Evolutionary conservation across 2,329 filamentous ascomycete genomes (phyloP).

Genomic region (Apiospora arundinis): DNA sequence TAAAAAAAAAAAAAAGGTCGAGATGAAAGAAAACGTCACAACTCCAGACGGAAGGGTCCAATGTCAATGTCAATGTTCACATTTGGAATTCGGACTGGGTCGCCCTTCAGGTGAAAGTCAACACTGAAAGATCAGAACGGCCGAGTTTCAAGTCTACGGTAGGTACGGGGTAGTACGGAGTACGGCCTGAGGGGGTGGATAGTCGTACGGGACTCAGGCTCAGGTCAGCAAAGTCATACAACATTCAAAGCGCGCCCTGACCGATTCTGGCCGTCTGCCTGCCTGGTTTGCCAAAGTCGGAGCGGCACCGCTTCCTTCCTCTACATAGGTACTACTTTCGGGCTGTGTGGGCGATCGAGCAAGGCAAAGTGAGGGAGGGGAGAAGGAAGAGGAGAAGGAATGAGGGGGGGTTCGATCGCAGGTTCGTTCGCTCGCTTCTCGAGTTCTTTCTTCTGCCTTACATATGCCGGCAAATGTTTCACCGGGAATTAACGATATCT

Average conservation of each 20-base stretch:
- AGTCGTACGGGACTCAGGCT: not conserved
- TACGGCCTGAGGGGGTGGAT: no score
- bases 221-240: not conserved
- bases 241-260: slow-evolving; percentile 3
- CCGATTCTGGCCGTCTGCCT: not conserved
- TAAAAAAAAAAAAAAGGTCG: not conserved
- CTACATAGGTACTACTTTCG: not conserved
- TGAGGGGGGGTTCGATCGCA: slow-evolving; percentile 12
- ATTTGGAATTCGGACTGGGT: not conserved
- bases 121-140: not conserved
- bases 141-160: not conserved
- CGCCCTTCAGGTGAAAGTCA: not conserved
- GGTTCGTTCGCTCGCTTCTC: not conserved
- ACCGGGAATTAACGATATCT: slow-evolving; percentile 13
- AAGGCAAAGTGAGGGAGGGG: not conserved
- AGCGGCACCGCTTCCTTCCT: not conserved
- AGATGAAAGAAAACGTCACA: not conserved
- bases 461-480: slow-evolving; percentile 8
- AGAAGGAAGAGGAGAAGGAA: not conserved
- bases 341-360: not conserved
- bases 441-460: not conserved
- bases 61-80: not conserved
- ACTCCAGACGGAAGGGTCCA: not conserved
- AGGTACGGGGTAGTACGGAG: not conserved
- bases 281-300: not conserved